Evolutionary conservation across 2,329 filamentous ascomycete species (phyloP).

Genomic region (Aspergillus aculeatus): DNA sequence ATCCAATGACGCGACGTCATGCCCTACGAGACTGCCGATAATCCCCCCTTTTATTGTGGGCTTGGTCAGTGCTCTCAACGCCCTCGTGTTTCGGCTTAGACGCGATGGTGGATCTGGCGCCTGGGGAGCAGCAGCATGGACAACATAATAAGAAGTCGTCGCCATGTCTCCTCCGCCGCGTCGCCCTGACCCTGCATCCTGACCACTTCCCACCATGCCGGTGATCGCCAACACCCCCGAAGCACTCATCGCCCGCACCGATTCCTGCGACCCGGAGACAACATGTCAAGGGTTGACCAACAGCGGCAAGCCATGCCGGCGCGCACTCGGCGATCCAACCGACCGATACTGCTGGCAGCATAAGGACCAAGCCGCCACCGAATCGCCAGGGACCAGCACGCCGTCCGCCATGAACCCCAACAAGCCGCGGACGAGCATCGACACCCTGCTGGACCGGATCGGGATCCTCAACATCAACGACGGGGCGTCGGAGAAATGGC

Average conservation of each 20-base stretch:
- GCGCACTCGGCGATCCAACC: conserved; percentile 54
- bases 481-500: conserved; percentile 12
- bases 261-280: conserved; percentile 78
- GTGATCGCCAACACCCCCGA: conserved; percentile 75
- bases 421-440: conserved; percentile 74
- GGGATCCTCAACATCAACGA: conserved; percentile 67
- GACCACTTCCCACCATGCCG: conserved; percentile 51
- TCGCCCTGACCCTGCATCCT: not conserved
- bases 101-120: not conserved
- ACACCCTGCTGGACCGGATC: conserved; percentile 78
- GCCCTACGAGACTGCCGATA: not conserved
- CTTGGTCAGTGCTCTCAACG: not conserved
- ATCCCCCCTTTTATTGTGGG: not conserved
- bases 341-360: conserved; percentile 89
- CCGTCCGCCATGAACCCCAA: conserved; percentile 30
- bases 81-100: not conserved
- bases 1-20: not conserved
- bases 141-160: not conserved
- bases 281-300: conserved; percentile 88
- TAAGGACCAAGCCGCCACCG: conserved; percentile 70
- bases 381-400: conserved; percentile 32
- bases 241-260: conserved; percentile 71
- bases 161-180: not conserved
- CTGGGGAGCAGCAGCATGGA: not conserved
- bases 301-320: conserved; percentile 78